These are phyloP conservation scores for Xylariaceae sp. DNA, from an alignment of 2,329 filamentous ascomycete species.

Conservation along the genomic window DNA sequence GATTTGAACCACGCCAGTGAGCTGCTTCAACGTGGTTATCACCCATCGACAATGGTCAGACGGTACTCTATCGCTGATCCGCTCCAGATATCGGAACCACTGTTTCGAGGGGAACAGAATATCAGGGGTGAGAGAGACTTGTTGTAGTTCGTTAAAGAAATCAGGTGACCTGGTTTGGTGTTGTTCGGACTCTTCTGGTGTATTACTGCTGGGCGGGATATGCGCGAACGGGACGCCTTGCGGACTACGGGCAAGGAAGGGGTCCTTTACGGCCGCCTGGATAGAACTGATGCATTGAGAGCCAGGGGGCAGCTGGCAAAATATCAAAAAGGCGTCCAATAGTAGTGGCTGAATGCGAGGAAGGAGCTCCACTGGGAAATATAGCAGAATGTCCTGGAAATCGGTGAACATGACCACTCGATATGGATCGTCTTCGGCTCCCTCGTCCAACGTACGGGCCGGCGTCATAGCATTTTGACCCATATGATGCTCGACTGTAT, in stretches of 20 bases:
- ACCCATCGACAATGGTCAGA: conserved; percentile 44
- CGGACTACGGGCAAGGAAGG: conserved; percentile 43
- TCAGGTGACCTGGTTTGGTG: conserved; percentile 19
- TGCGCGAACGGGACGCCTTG: conserved; percentile 22
- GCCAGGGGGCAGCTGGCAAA: conserved; percentile 57
- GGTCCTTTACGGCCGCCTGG: conserved; percentile 43
- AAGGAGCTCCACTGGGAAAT: conserved; percentile 39
- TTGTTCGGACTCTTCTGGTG: conserved; percentile 9
- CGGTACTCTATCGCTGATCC: conserved; percentile 20
- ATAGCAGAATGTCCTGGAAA: conserved; percentile 57
- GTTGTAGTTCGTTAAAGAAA: conserved; percentile 24
- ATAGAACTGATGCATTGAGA: conserved; percentile 25
- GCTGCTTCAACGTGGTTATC: conserved; percentile 49
- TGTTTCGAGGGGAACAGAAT: conserved; percentile 44
- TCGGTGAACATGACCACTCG: conserved; percentile 77
- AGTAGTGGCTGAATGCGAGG: conserved; percentile 42
- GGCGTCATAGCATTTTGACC: conserved; percentile 52
- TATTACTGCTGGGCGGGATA: conserved; percentile 1
- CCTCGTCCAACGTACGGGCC: conserved; percentile 69
- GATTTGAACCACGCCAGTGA: conserved; percentile 45
- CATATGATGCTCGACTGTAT: conserved; percentile 47
- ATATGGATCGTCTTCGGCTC: conserved; percentile 74
- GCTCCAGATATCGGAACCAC: conserved; percentile 42
- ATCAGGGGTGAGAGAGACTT: conserved; percentile 34
- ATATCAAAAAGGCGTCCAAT: conserved; percentile 65